These are phyloP conservation scores for Agrostemma githago DNA, from an alignment of 148 eudicot species.

Conservation along the genomic window DNA sequence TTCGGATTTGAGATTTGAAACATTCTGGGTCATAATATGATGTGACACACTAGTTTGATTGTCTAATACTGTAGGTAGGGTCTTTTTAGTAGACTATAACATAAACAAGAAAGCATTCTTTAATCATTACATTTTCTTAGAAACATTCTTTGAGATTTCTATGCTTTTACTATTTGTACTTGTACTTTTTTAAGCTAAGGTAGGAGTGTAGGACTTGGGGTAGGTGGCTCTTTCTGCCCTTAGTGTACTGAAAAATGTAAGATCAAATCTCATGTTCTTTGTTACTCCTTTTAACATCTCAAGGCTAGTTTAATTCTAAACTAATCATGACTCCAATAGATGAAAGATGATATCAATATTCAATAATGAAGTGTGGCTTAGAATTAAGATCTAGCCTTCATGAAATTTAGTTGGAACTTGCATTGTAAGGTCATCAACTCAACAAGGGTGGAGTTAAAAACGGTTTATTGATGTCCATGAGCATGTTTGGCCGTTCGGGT, in stretches of 20 bases:
- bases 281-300: background rate
- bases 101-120: background rate
- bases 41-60: constrained; percentile 1
- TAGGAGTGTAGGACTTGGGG: background rate
- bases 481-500: background rate
- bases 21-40: background rate
- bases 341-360: background rate
- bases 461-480: background rate
- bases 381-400: background rate
- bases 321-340: background rate
- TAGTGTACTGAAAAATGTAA: background rate
- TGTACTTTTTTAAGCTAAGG: background rate
- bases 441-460: background rate
- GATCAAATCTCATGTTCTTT: background rate
- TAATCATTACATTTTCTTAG: background rate
- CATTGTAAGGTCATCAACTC: background rate
- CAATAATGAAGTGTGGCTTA: background rate
- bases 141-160: constrained; percentile 2
- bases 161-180: background rate
- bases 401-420: background rate
- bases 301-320: background rate
- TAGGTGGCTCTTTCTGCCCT: background rate
- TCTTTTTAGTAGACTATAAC: background rate
- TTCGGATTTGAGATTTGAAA: background rate
- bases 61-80: background rate